These are phyloP conservation scores for Termitomyces sp. DNA, from an alignment of 768 basidiomycete species.

Conservation along the genomic window DNA sequence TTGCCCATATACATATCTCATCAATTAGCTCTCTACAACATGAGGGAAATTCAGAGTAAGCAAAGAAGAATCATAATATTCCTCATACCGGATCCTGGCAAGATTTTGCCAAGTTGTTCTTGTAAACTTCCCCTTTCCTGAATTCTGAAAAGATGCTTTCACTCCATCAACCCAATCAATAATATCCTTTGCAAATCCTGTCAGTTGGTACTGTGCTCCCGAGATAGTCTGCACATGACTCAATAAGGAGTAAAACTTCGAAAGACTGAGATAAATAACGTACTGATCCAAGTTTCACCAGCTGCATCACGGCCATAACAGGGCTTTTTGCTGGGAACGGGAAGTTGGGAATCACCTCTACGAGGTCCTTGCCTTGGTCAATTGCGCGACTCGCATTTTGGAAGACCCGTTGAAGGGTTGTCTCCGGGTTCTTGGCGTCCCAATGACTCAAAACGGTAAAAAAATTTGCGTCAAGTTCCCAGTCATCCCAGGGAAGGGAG, in stretches of 20 bases:
- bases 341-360: constrained; percentile 2
- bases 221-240: not conserved
- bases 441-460: constrained; percentile 6
- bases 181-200: constrained; percentile 10
- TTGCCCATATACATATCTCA: constrained; percentile 15
- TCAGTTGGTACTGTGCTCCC: constrained; percentile 3
- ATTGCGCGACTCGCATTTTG: constrained; percentile 4
- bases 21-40: constrained; percentile 6
- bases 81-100: constrained; percentile 9
- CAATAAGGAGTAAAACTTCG: no score
- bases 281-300: constrained; percentile 12
- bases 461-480: constrained; percentile 9
- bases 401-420: constrained; percentile 5
- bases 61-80: not conserved
- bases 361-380: not conserved
- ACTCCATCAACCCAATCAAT: constrained; percentile 9
- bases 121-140: constrained; percentile 6
- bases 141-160: constrained; percentile 2
- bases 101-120: constrained; percentile 11
- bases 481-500: not conserved
- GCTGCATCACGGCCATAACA: not conserved
- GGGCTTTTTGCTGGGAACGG: constrained; percentile 14
- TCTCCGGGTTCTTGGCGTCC: constrained; percentile 6
- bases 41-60: not conserved
- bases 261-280: not conserved